Conservation (phyloP, 2,329 filamentous ascomycete species). For the Colletotrichum coccodes region DNA sequence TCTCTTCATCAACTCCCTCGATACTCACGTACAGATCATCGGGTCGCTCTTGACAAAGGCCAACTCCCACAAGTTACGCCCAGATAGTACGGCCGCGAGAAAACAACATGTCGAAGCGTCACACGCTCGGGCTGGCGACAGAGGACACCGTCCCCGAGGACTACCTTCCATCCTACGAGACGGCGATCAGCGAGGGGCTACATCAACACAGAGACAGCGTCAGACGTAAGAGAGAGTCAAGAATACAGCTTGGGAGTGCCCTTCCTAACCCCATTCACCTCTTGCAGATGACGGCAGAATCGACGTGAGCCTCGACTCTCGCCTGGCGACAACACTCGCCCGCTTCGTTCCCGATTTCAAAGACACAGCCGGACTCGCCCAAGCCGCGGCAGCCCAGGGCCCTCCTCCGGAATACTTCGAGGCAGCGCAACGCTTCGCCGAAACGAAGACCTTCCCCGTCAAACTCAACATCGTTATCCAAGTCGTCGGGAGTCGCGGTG, state of each 20-base stretch:
- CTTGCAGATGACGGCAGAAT: conserved; percentile 27
- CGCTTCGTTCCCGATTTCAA: conserved; percentile 28
- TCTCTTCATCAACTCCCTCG: background rate
- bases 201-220: conserved; percentile 16
- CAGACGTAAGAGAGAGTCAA: background rate
- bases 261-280: background rate
- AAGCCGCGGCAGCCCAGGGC: conserved; percentile 6
- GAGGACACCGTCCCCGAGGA: conserved; percentile 13
- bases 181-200: background rate
- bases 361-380: conserved; percentile 1
- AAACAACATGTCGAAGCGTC: conserved; percentile 7
- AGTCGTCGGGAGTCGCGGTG: conserved; percentile 62
- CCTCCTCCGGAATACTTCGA: conserved; percentile 23
- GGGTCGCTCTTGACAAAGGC: background rate
- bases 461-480: conserved; percentile 64
- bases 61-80: background rate
- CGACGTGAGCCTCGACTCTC: conserved; percentile 31
- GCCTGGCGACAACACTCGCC: conserved; percentile 23
- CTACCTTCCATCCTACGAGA: conserved; percentile 22
- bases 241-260: background rate
- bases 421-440: conserved; percentile 9
- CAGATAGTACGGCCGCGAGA: background rate
- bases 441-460: conserved; percentile 12
- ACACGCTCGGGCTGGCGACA: background rate
- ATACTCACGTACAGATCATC: background rate